Evolutionary conservation across 352 stramenopile species (phyloP), one percentile per base, ranked within the genome.

Genomic region (Thalassiosira mediterranea): DNA sequence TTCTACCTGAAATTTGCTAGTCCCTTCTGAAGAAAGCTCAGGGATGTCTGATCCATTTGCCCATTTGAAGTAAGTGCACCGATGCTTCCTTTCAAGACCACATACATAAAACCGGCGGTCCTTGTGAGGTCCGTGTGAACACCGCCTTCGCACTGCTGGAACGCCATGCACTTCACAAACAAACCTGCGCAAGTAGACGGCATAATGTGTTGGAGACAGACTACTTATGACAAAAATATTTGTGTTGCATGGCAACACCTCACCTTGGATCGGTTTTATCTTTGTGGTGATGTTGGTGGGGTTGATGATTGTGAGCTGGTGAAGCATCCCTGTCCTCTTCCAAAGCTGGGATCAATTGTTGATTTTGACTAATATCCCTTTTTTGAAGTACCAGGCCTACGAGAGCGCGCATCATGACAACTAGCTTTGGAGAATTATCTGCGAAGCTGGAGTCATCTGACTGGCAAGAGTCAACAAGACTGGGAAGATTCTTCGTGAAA

Each of bases 81-180:
- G 56, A 51, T 88, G 51, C 17, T 81, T 83, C 44, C 83, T 62
- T 7, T 42, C 77, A 47, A 90, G 81, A 0, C 88, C 88, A 63
- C 88, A 93, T 19, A 93, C 88, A 79, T 94, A 92, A 68, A 94
- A 94, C 32, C 88, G 65, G 32, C 82, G 71, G 56, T 92, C 78
- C 46, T 90, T 91, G 72, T 92, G 76, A 28, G 76, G 70, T n/a
- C 88, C 88, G 66, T 83, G 71, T 21, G 72, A 83, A 49, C 79
- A 90, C 26, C 86, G 73, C 40, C 88, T 69, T 29, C 88, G 54
- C 2, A 92, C 88, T 60, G 88, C 88, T 58, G 83, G 81, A 53
- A 91, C 75, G 47, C 77, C 68, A 66, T 91, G 84, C 11, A 76
- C 58, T 26, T 90, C 64, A 68, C 88, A 93, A 59, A 91, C 46